Conservation (phyloP, 1,139 yeast species). For the Arxiozyma telluris region DNA sequence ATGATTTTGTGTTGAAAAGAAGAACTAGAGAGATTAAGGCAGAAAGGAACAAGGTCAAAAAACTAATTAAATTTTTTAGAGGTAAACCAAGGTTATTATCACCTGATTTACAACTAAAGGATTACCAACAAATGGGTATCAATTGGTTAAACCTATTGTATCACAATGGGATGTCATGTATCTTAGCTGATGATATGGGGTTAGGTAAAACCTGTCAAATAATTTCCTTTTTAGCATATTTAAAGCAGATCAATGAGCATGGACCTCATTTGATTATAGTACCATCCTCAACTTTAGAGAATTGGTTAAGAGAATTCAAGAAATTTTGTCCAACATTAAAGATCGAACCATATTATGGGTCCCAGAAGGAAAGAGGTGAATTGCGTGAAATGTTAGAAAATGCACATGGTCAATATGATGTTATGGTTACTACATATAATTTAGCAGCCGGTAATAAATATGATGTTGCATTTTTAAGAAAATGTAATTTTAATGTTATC, state of each 20-base stretch:
- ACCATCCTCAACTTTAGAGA: conserved; percentile 93
- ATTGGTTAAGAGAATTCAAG: conserved; percentile 91
- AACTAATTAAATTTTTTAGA: conserved; percentile 45
- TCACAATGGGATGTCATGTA: conserved; percentile 73
- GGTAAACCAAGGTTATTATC: conserved; percentile 64
- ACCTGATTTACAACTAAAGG: conserved; percentile 59
- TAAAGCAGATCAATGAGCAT: conserved; percentile 50
- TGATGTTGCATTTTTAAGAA: conserved; percentile 70
- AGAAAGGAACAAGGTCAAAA: conserved; percentile 16
- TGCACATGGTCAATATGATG: conserved; percentile 63
- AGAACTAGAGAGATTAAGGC: conserved; percentile 20
- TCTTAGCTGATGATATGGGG: conserved; percentile 97
- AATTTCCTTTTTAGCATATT: conserved; percentile 80
- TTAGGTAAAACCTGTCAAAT: conserved; percentile 95
- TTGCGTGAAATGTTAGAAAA: conserved; percentile 56
- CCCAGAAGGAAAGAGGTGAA: conserved; percentile 75
- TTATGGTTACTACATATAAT: conserved; percentile 86
- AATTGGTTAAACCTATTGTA: conserved; percentile 86
- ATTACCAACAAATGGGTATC: conserved; percentile 89
- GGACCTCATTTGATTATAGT: conserved; percentile 85
- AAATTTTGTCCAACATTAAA: conserved; percentile 75
- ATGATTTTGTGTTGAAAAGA: conserved; percentile 30
- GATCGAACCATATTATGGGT: conserved; percentile 91
- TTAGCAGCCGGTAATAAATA: conserved; percentile 80
- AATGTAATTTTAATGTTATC: conserved; percentile 71